Conservation (phyloP, 2,329 filamentous ascomycete species). For the Madurella mycetomatis region DNA sequence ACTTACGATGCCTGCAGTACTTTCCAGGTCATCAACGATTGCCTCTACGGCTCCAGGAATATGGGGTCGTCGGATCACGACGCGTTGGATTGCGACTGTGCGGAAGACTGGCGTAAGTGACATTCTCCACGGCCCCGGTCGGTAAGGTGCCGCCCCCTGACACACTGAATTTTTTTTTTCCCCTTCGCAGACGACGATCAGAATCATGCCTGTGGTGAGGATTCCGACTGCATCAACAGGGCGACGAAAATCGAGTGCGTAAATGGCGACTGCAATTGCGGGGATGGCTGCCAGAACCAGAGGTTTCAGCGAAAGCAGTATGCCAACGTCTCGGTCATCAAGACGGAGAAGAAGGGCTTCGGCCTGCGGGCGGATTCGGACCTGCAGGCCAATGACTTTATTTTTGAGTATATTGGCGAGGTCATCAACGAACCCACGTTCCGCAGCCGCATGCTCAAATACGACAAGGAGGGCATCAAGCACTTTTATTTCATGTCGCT, state of each 20-base stretch:
- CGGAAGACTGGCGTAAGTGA: slow-evolving; percentile 87
- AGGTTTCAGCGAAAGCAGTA: slow-evolving; percentile 89
- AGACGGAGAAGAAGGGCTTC: slow-evolving; percentile 96
- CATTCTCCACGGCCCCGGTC: slow-evolving; percentile 8
- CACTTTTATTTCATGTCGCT: slow-evolving; percentile 99
- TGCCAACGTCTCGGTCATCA: slow-evolving; percentile 88
- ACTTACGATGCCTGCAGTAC: slow-evolving; percentile 69
- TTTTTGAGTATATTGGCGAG: slow-evolving; percentile 97
- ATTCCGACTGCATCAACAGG: slow-evolving; percentile 97
- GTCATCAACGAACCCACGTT: slow-evolving; percentile 93
- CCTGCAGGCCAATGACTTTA: slow-evolving; percentile 80
- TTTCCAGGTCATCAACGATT: slow-evolving; percentile 79
- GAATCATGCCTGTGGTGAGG: slow-evolving; percentile 88
- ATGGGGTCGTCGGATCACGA: slow-evolving; percentile 89
- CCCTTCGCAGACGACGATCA: slow-evolving; percentile 47
- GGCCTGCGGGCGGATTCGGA: slow-evolving; percentile 78
- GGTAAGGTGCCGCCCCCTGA: slow-evolving; percentile 12
- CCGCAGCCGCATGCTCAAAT: slow-evolving; percentile 83
- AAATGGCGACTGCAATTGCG: slow-evolving; percentile 78
- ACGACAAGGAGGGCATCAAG: slow-evolving; percentile 94
- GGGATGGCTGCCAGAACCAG: slow-evolving; percentile 84
- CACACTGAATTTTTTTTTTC: slow-evolving; percentile 16
- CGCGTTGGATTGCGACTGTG: slow-evolving; percentile 89
- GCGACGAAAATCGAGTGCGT: slow-evolving; percentile 97
- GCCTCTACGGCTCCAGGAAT: slow-evolving; percentile 86